A percentile compares a stretch with the other conserved stretches of the same genome.
Evolutionary conservation across 2,329 filamentous ascomycete genomes (phyloP).

Genomic region (Penicillium sp.): DNA sequence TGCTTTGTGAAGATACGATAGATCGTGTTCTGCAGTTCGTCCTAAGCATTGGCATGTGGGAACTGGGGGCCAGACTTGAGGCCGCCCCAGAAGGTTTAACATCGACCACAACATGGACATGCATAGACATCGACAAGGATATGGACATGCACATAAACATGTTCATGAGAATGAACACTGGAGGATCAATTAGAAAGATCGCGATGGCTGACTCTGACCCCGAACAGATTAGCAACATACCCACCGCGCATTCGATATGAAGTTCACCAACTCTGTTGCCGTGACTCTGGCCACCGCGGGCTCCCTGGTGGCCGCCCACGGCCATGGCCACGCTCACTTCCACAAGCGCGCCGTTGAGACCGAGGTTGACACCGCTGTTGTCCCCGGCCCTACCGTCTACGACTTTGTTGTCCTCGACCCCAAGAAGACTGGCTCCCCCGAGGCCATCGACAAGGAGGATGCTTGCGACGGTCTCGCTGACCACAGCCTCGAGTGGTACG

Average conservation of each 20-base stretch:
- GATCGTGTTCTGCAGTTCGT: not conserved
- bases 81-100: not conserved
- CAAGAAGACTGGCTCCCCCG: conserved; percentile 39
- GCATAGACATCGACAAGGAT: no score
- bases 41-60: not conserved
- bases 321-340: conserved; percentile 48
- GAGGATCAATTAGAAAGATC: not conserved
- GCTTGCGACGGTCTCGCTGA: conserved; percentile 73
- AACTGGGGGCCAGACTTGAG: not conserved
- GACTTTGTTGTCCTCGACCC: conserved; percentile 69
- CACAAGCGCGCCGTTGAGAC: conserved; percentile 43
- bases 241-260: conserved; percentile 36
- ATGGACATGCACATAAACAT: no score
- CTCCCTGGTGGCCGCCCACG: conserved; percentile 47
- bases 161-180: not conserved
- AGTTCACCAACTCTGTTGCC: conserved; percentile 43
- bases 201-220: conserved; percentile 4
- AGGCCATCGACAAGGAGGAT: conserved; percentile 50
- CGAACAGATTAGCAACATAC: conserved; percentile 14
- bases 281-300: conserved; percentile 49
- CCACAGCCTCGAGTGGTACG: conserved; percentile 67
- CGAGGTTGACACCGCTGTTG: conserved; percentile 56
- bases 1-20: not conserved
- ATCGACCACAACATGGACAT: no score
- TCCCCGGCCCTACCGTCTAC: conserved; percentile 70